Evolutionary conservation across 2,329 filamentous ascomycete species (phyloP).

Genomic region (Claviceps capensis): DNA sequence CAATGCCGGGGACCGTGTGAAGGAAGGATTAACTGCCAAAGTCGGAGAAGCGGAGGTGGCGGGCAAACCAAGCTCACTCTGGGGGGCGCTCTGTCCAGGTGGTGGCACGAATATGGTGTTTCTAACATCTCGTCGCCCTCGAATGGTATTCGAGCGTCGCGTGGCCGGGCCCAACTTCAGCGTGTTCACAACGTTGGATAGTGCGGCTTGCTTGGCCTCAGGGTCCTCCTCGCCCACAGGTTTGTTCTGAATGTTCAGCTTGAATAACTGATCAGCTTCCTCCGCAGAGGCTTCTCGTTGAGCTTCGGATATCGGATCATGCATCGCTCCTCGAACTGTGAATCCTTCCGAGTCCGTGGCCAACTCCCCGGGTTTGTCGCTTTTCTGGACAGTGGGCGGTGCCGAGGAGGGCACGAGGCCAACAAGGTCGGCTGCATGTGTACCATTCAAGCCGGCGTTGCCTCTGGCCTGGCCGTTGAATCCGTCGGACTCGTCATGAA

Average conservation of each 20-base stretch:
- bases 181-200: constrained; percentile 63
- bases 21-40: constrained; percentile 5
- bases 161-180: constrained; percentile 53
- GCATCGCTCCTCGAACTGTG: constrained; percentile 50
- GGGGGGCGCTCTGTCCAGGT: not conserved
- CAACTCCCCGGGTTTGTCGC: constrained; percentile 22
- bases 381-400: constrained; percentile 32
- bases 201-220: constrained; percentile 56
- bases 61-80: not conserved
- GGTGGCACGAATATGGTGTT: constrained; percentile 75
- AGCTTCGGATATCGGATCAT: constrained; percentile 57
- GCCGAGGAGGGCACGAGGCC: constrained; percentile 39
- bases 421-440: constrained; percentile 30
- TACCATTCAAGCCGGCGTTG: constrained; percentile 33
- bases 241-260: constrained; percentile 65
- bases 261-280: constrained; percentile 55
- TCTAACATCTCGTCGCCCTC: constrained; percentile 79
- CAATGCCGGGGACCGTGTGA: constrained; percentile 31
- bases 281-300: constrained; percentile 47
- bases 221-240: constrained; percentile 68
- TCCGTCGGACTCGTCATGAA: constrained; percentile 34
- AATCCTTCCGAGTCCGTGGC: constrained; percentile 61
- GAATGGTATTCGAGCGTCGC: constrained; percentile 60
- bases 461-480: constrained; percentile 18
- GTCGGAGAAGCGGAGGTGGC: constrained; percentile 7